Evolutionary conservation across 2,329 filamentous ascomycete species (phyloP), one percentile per base, ranked within the genome.

Genomic region (Coleophoma eucalyptorum): DNA sequence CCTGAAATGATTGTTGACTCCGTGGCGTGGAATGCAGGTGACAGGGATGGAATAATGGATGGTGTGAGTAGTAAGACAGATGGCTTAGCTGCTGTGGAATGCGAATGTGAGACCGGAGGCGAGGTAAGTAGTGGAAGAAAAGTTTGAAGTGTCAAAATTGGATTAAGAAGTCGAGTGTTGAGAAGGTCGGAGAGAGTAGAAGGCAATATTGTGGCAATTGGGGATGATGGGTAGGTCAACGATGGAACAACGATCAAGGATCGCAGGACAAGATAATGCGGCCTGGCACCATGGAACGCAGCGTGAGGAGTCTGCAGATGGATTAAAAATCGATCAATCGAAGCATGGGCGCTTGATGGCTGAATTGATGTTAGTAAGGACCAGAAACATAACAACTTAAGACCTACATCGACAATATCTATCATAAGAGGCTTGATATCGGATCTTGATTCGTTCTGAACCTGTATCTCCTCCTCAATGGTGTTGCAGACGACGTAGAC

Each of bases 151-250:
- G 89, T 91, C 48, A 96, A 80, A 58, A 97, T 90, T 1, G 93
- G 93, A 51, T 91, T 88, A 49, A 97, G 79, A 12, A 99, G 80
- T 63, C 96, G 92, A 15, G 90, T 93, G 69, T 97, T 96, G 67
- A 97, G 84, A 33, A 91, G 86, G 65, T 97, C 90, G 56, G 90
- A 89, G 74, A 96, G 94, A 61, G 83, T 86, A 31, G 89, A 89
- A 0, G 90, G 85, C 6, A 89, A 84, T 52, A 97, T 86, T 4
- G 90, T 92, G 55, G 91, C 90, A 55, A 97, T 87, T 18, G 90
- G 88, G 4, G 89, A 90, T 21, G 87, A 86, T 48, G 90, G 87
- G 67, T 92, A 95, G 63, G 87, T 84, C 20, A 87, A 76, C 20
- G 86, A 89, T 2, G 93, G 93, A 20, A 96, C 87, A 56, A 97